These are phyloP conservation scores for Torulaspora globosa DNA, from an alignment of 1,139 yeast species.

Conservation along the genomic window DNA sequence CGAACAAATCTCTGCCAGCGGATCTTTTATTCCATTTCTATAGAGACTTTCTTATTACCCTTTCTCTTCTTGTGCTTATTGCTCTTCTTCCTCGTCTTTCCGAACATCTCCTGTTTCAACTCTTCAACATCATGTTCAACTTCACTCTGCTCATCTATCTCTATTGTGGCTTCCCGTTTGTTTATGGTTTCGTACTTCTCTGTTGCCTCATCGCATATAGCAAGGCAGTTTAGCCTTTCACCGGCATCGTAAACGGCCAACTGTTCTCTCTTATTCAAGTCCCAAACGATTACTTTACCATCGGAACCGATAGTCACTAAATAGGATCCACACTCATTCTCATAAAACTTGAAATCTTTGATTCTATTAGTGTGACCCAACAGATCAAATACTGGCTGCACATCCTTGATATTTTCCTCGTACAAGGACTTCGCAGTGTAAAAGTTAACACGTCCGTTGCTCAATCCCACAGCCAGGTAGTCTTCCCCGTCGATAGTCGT, in stretches of 20 bases:
- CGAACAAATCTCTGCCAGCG: not conserved
- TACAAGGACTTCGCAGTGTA: slow-evolving; percentile 42
- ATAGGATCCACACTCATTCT: slow-evolving; percentile 45
- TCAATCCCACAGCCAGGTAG: slow-evolving; percentile 63
- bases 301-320: slow-evolving; percentile 86
- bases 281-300: slow-evolving; percentile 91
- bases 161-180: slow-evolving; percentile 60
- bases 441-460: slow-evolving; percentile 69
- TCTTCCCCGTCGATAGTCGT: slow-evolving; percentile 45
- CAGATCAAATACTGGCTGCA: slow-evolving; percentile 51
- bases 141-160: slow-evolving; percentile 44
- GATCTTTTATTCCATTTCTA: slow-evolving; percentile 48
- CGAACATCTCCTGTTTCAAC: slow-evolving; percentile 41
- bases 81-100: slow-evolving; percentile 41
- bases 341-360: slow-evolving; percentile 63
- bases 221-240: slow-evolving; percentile 87
- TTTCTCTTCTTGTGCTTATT: slow-evolving; percentile 46
- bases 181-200: slow-evolving; percentile 73
- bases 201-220: slow-evolving; percentile 69
- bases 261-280: slow-evolving; percentile 63
- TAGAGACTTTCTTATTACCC: slow-evolving; percentile 46
- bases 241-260: slow-evolving; percentile 88
- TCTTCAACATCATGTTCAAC: slow-evolving; percentile 43
- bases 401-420: slow-evolving; percentile 36
- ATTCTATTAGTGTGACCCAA: slow-evolving; percentile 83